Evolutionary conservation across 495 filamentous ascomycete genomes (phyloP), one percentile per base, ranked within the genome.

Genomic region (Penicillium atrosanguineum): DNA sequence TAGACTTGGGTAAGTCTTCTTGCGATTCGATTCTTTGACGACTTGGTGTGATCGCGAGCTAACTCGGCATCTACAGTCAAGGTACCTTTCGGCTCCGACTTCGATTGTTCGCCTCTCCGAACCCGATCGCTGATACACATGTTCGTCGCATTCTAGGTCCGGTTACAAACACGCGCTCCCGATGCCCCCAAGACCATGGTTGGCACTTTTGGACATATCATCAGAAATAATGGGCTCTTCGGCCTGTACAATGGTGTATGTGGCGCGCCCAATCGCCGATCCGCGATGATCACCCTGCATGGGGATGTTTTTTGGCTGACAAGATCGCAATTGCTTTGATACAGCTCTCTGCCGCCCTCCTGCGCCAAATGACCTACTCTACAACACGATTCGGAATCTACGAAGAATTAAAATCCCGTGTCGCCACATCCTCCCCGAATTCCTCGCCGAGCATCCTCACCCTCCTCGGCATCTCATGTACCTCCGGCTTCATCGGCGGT

Each of bases 361-460:
- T 97, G 44, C 92, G 94, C 51, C 94, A 98, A 71, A 69, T 88
- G 44, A 96, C 92, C 42, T 97, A 97, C 73, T 90, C 85, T 31
- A 97, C 91, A 11, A 91, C 89, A 7, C 88, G 92, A 44, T 96
- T 97, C 76, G 92, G 92, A 50, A 86, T 95, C 43, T 97, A 97
- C 74, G 93, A 96, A 70, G 87, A 93, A 61, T 80, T 97, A 28
- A 97, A 98, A 71, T 72, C 80, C 23, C 80, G 73, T 40, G 78
- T 89, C 58, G 79, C 79, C 25, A 77, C 50, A 25, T 45, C 52
- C 49, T 50, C 60, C 20, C 7, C 61, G 21, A 45, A 53, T 12
- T 70, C 63, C 67, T 52, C 75, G 61, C 47, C 88, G 0, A 82
- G 87, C 4, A 78, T 96, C 43, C 73, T 84, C 1, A 78, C 83